A percentile compares a stretch with the other conserved stretches of the same genome.
These are phyloP conservation scores for Neurospora sp. DNA, from an alignment of 2,329 filamentous ascomycete genomes.

Conservation along the genomic window DNA sequence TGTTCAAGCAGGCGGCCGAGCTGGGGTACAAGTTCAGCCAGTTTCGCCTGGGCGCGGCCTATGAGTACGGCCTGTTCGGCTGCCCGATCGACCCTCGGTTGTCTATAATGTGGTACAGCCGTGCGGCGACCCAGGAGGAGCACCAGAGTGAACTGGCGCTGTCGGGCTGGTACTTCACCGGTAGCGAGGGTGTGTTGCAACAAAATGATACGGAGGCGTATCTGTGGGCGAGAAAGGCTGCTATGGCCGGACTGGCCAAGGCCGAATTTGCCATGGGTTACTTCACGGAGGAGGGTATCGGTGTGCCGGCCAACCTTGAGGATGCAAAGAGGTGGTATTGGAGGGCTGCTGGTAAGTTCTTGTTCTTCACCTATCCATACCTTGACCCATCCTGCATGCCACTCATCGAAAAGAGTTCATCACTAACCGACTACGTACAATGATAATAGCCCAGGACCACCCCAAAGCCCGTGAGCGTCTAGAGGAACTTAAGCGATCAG, in stretches of 20 bases:
- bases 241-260: conserved; percentile 77
- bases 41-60: conserved; percentile 77
- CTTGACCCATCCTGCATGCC: neutral
- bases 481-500: conserved; percentile 79
- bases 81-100: conserved; percentile 72
- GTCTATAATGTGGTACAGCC: conserved; percentile 90
- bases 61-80: conserved; percentile 79
- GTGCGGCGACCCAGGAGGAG: conserved; percentile 83
- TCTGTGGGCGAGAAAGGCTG: conserved; percentile 91
- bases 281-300: conserved; percentile 92
- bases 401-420: neutral
- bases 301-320: conserved; percentile 73
- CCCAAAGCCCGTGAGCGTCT: conserved; percentile 86
- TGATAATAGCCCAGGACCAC: conserved; percentile 70
- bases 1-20: conserved; percentile 79
- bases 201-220: conserved; percentile 96
- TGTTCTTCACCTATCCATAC: conserved; percentile 1
- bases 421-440: conserved; percentile 20
- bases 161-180: conserved; percentile 91
- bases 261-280: conserved; percentile 98
- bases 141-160: conserved; percentile 83
- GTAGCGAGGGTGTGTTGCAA: conserved; percentile 73
- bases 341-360: conserved; percentile 78
- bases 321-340: conserved; percentile 99
- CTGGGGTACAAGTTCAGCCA: conserved; percentile 94